Evolutionary conservation across 176 grass and related monocot species (phyloP).

Genomic region (Paspalum notatum): DNA sequence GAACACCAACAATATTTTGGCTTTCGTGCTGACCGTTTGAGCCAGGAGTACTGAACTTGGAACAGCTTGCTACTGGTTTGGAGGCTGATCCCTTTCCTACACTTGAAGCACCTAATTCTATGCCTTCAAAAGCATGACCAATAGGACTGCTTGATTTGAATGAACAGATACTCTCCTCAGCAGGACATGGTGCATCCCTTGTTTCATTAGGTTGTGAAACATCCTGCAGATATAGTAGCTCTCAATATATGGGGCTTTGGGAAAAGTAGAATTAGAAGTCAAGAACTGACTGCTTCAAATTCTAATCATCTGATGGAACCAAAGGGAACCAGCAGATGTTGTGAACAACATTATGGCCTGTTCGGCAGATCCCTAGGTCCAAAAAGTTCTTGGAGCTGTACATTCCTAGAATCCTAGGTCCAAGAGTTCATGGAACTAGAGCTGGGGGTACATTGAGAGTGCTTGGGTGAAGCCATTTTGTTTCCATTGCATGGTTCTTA

Average conservation of each 20-base stretch:
- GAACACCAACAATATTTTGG: conserved; percentile 49
- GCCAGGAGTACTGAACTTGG: conserved; percentile 48
- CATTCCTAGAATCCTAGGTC: neutral
- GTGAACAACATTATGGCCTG: neutral
- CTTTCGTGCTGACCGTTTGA: conserved; percentile 50
- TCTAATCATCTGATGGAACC: conserved; percentile 35
- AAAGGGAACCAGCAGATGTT: conserved; percentile 38
- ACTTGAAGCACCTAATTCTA: conserved; percentile 62
- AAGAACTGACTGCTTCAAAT: conserved; percentile 2
- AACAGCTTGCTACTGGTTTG: conserved; percentile 60
- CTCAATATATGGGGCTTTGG: neutral
- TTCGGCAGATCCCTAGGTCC: neutral
- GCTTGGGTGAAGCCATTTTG: neutral
- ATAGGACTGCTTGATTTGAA: conserved; percentile 68
- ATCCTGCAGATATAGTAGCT: conserved; percentile 41
- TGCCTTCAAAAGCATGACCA: conserved; percentile 49
- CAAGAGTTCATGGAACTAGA: neutral
- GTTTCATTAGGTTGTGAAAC: conserved; percentile 39
- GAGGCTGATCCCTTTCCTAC: conserved; percentile 50
- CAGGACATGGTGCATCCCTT: conserved; percentile 56
- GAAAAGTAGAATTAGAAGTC: conserved; percentile 12
- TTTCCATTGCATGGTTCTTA: neutral
- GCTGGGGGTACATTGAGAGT: neutral
- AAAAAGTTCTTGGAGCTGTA: neutral
- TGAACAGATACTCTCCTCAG: conserved; percentile 95